Conservation (phyloP, 75 land plant species). For the Sequoia sempervirens region DNA sequence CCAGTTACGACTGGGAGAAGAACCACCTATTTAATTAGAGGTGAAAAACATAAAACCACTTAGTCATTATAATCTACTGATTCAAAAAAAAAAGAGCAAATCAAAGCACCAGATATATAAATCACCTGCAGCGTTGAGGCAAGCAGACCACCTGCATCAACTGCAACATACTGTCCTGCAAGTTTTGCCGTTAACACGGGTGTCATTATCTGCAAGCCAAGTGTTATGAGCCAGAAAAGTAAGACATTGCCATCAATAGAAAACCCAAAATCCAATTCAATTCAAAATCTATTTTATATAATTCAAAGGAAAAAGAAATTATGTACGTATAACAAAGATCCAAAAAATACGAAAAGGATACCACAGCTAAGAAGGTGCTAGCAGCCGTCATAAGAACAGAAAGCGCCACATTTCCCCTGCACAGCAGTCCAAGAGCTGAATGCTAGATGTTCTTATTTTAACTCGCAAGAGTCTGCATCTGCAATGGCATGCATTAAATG, state of each 20-base stretch:
- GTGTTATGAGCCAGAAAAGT: slow-evolving; percentile 20
- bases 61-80: background rate
- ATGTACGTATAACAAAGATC: background rate
- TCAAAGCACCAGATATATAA: background rate
- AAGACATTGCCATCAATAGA: background rate
- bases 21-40: slow-evolving; percentile 52
- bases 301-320: no score
- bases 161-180: slow-evolving; percentile 86
- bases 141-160: slow-evolving; percentile 61
- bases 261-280: background rate
- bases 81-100: background rate
- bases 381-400: slow-evolving; percentile 94
- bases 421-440: slow-evolving; percentile 21
- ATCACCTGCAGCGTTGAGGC: slow-evolving; percentile 55
- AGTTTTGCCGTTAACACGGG: slow-evolving; percentile 82
- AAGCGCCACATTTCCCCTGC: slow-evolving; percentile 77
- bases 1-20: slow-evolving; percentile 84
- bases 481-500: background rate
- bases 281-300: background rate
- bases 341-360: background rate
- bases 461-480: background rate
- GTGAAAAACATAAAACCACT: background rate
- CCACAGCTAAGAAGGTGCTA: slow-evolving; percentile 87
- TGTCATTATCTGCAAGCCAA: slow-evolving; percentile 67
- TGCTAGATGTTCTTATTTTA: slow-evolving; percentile 3